Evolutionary conservation across 768 basidiomycete genomes (phyloP), one percentile per base, ranked within the genome.

Genomic region (Hortiboletus campestris): DNA sequence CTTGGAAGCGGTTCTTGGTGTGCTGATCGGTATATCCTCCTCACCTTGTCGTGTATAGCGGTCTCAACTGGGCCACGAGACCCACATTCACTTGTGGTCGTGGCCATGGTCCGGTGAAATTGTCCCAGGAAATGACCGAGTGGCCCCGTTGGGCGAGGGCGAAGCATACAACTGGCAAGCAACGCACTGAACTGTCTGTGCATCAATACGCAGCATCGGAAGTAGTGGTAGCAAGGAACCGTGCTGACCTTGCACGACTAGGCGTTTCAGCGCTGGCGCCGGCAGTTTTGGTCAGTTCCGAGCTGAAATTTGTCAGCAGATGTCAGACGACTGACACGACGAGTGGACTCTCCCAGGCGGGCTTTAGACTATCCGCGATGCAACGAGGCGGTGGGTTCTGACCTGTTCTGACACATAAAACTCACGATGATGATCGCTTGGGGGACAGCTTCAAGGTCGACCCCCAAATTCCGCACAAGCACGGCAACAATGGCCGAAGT

Each of bases 1-100:
- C 35, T 69, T 51, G 60, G 57, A 42, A 49, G 61, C 55, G 49
- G 62, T 56, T 59, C 59, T 62, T 31, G 64, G 59, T 58, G 57
- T 36, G 53, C 49, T 53, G 61, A 63, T 69, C 64, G 64, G 61
- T 17, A 52, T 55, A 57, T 49, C 46, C 49, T 34, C 49, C 67
- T 47, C 55, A 84, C 84, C 78, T 86, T 86, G 56, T 78, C 73
- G 50, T 76, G 76, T 55, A 89, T 87, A n/a, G 81, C 73, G n/a
- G 59, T 61, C 72, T 87, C 84, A 16, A 88, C 69, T 11, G 80
- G 78, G 17, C 85, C 83, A 45, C 63, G 47, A 67, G 69, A 66
- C 55, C 61, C 63, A 56, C 61, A 52, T 63, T 57, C 55, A 6
- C 38, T 49, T 47, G 69, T 61, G 47, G 52, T 50, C 59, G 67